Conservation (phyloP, 495 filamentous ascomycete species). For the Neurospora sp. region DNA sequence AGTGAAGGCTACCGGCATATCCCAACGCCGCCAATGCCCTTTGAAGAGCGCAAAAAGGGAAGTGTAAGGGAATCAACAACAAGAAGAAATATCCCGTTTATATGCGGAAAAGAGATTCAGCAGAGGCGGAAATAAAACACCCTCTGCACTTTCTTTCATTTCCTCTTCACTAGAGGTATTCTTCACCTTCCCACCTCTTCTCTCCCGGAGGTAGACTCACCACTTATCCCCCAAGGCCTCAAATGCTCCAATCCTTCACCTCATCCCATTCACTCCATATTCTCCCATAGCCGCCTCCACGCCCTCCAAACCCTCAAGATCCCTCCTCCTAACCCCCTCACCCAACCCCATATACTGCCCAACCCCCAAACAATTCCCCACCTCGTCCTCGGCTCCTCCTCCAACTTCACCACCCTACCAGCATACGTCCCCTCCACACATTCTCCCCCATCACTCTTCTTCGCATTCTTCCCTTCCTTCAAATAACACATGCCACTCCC, state of each 20-base stretch:
- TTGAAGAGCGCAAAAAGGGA: too few relatives aligned
- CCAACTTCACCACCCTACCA: background rate
- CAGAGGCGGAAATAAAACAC: too few relatives aligned
- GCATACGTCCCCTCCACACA: background rate
- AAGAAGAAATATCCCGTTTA: too few relatives aligned
- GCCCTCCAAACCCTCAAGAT: background rate
- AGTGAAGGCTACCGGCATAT: background rate
- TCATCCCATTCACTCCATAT: too few relatives aligned
- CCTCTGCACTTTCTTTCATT: too few relatives aligned
- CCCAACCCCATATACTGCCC: background rate
- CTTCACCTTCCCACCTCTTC: too few relatives aligned
- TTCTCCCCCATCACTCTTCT: background rate
- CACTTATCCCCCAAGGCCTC: background rate
- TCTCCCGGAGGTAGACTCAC: too few relatives aligned
- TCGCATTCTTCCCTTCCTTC: background rate
- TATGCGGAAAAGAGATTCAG: too few relatives aligned
- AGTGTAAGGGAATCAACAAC: too few relatives aligned
- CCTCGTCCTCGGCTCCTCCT: background rate
- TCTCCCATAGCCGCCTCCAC: too few relatives aligned
- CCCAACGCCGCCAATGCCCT: too few relatives aligned
- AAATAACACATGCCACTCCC: background rate
- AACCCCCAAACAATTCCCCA: background rate
- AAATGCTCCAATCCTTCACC: background rate
- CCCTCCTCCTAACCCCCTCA: background rate
- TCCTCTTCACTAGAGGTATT: too few relatives aligned